Conservation (phyloP, 768 basidiomycete species). For the Pleurotus tuoliensis region DNA sequence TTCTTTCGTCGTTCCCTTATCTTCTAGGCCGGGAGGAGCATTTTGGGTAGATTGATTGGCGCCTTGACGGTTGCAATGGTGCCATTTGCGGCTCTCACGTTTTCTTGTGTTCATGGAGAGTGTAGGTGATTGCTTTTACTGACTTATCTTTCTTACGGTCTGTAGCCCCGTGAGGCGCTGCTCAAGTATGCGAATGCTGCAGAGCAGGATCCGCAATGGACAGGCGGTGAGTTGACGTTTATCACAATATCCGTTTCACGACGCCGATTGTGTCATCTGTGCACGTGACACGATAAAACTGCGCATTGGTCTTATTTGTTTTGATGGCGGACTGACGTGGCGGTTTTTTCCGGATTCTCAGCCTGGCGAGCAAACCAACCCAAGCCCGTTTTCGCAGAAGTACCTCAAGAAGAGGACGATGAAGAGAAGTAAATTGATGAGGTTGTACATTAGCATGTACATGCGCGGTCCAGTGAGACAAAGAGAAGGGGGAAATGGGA, state of each 20-base stretch:
- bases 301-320: constrained; percentile 37
- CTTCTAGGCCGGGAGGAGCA: neutral
- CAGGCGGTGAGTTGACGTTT: constrained; percentile 57
- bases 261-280: constrained; percentile 9
- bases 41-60: constrained; percentile 7
- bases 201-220: constrained; percentile 81
- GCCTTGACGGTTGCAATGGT: constrained; percentile 10
- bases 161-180: constrained; percentile 92
- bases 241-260: constrained; percentile 10
- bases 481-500: constrained; percentile 16
- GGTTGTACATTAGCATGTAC: constrained; percentile 9
- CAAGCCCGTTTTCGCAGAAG: constrained; percentile 75
- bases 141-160: constrained; percentile 18
- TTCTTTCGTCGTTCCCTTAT: neutral
- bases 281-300: constrained; percentile 30
- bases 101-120: constrained; percentile 15
- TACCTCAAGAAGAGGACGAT: constrained; percentile 55
- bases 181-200: constrained; percentile 85
- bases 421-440: constrained; percentile 27
- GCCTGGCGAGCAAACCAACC: constrained; percentile 88
- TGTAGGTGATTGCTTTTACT: constrained; percentile 1
- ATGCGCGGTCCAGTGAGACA: constrained; percentile 12
- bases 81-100: constrained; percentile 15
- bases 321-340: constrained; percentile 59
- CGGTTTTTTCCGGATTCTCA: constrained; percentile 55